Conservation (phyloP, 129 eudicot genomes). For the Glebionis coronaria region DNA sequence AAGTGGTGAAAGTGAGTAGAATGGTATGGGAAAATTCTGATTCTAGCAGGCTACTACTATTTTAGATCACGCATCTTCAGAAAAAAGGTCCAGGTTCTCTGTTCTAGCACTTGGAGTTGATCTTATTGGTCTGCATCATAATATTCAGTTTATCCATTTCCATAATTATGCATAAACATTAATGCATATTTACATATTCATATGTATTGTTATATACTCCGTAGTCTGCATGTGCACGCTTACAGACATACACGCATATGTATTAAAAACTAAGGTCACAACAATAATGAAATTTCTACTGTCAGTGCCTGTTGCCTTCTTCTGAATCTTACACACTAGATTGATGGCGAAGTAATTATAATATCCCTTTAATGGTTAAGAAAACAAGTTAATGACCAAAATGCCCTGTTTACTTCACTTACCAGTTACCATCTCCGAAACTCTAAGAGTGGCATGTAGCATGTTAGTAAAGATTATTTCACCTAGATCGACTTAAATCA, state of each 20-base stretch:
- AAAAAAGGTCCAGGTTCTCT: constrained; percentile 28
- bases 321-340: constrained; percentile 23
- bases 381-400: constrained; percentile 21
- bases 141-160: constrained; percentile 10
- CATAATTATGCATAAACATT: not conserved
- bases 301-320: constrained; percentile 52
- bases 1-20: constrained; percentile 16
- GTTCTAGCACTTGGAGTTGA: constrained; percentile 16
- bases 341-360: constrained; percentile 17
- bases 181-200: not conserved
- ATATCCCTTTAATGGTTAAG: constrained; percentile 2
- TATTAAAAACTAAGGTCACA: constrained; percentile 7
- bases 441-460: not conserved
- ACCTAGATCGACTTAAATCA: not conserved
- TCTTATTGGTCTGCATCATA: constrained; percentile 7
- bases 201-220: not conserved
- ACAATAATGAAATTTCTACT: constrained; percentile 46
- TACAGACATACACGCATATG: not conserved
- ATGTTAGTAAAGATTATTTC: not conserved
- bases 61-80: constrained; percentile 9
- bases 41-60: constrained; percentile 14
- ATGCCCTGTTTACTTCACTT: constrained; percentile 9
- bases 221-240: no score
- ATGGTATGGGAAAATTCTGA: constrained; percentile 26
- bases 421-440: not conserved